Evolutionary conservation across 345 rosid genomes (phyloP).

Genomic region (Lagerstroemia speciosa): DNA sequence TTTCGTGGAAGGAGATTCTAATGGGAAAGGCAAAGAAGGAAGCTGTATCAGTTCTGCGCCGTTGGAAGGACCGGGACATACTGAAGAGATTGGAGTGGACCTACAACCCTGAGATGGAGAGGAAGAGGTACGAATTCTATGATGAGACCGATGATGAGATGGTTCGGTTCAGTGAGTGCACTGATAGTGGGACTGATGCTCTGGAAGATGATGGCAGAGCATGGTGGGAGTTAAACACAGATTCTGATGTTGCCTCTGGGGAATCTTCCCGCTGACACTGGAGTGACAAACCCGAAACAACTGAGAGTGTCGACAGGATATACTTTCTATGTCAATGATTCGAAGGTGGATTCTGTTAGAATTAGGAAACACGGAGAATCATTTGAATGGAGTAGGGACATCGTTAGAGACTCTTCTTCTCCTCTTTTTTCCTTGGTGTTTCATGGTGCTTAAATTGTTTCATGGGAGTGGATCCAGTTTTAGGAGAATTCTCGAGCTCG

Average conservation of each 20-base stretch:
- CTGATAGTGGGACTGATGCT: slow-evolving; percentile 14
- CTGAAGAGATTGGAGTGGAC: slow-evolving; percentile 75
- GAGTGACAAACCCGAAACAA: too few relatives aligned
- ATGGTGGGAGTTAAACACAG: slow-evolving; percentile 64
- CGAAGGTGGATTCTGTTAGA: too few relatives aligned
- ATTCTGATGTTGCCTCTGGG: slow-evolving; percentile 22
- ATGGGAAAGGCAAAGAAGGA: slow-evolving; percentile 90
- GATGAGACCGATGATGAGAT: slow-evolving; percentile 15
- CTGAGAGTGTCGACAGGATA: too few relatives aligned
- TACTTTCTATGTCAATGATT: too few relatives aligned
- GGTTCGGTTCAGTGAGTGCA: slow-evolving; percentile 13
- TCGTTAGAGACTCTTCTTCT: background rate
- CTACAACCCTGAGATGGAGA: slow-evolving; percentile 47
- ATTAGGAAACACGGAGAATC: too few relatives aligned
- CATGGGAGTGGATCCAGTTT: slow-evolving; percentile 5
- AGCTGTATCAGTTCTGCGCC: slow-evolving; percentile 51
- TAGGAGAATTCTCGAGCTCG: too few relatives aligned
- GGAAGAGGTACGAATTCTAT: slow-evolving; percentile 14
- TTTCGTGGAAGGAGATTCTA: slow-evolving; percentile 73
- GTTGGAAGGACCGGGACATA: slow-evolving; percentile 65
- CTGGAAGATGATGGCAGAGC: slow-evolving; percentile 28
- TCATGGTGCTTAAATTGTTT: too few relatives aligned
- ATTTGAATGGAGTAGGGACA: background rate
- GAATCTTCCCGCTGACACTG: background rate
- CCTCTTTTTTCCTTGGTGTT: background rate